Evolutionary conservation across 1,284 basidiomycete genomes (phyloP), one percentile per base, ranked within the genome.

Genomic region (Cryptococcus sp.): DNA sequence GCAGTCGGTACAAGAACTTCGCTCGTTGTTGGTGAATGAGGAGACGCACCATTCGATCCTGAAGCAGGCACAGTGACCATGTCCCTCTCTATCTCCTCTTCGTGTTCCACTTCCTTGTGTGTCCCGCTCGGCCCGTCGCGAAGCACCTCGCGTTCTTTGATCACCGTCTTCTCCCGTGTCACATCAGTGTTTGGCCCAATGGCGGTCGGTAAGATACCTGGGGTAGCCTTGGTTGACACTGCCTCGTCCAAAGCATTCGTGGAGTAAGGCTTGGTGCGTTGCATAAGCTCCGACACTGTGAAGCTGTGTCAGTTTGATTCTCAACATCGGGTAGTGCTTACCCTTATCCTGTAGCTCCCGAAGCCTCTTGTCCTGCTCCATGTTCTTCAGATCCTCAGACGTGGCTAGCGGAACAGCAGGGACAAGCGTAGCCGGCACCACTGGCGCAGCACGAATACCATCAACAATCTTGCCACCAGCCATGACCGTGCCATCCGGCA

Each of bases 401-500:
- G 63, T 62, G 40, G 67, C 60, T 20, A 61, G 55, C 20, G 53
- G 55, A 35, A 57, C 60, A 27, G 51, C 60, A 4, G 52, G 48
- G 8, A 55, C 54, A 40, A 58, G 47, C 0, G 67, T 66, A 30
- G 66, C 62, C 20, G 67, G 47, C 2, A 64, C 63, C 8, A 62
- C 46, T 5, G 72, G 72, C 15, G 67, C 66, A 27, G 65, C 76
- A 2, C 64, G 62, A 46, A 78, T 66, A 38, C 73, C 73, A 60
- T 73, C 71, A 27, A 78, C 70, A 20, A 76, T 65, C 55, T 63
- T 73, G 47, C 71, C 73, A 23, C 69, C 74, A 15, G 65, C 71
- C 68, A 75, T 71, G 39, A 77, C 70, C 1, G 73, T 76, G 11
- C 73, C 76, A 54, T 77, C 72, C 10, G 71, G 70, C 15, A 75